Percentiles rank a stretch among this genome's conserved stretches.
Conservation (phyloP, 2,329 filamentous ascomycete genomes). For the Diaporthe caulivora region DNA sequence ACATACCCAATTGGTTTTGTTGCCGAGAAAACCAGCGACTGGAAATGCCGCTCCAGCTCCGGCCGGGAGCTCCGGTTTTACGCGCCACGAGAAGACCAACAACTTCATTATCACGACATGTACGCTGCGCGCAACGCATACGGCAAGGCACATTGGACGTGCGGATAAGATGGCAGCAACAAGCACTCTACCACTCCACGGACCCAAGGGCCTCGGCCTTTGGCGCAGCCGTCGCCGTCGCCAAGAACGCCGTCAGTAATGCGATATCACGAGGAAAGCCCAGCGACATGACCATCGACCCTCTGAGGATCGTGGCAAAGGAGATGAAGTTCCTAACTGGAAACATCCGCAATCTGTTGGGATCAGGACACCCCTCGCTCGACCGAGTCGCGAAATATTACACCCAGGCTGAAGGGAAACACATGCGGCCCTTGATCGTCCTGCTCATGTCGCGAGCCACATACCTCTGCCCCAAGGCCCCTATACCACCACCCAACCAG, state of each 20-base stretch:
- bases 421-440: slow-evolving; percentile 93
- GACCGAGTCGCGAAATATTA: slow-evolving; percentile 99
- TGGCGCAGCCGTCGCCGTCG: slow-evolving; percentile 79
- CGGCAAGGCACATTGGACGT: slow-evolving; percentile 48
- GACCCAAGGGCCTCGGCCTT: slow-evolving; percentile 72
- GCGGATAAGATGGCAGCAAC: slow-evolving; percentile 49
- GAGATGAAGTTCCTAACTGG: slow-evolving; percentile 97
- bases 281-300: slow-evolving; percentile 82
- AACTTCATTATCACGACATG: slow-evolving; percentile 50
- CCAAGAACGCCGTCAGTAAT: slow-evolving; percentile 78
- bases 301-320: slow-evolving; percentile 89
- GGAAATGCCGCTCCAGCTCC: slow-evolving; percentile 63
- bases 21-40: slow-evolving; percentile 44
- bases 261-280: slow-evolving; percentile 73
- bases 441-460: slow-evolving; percentile 97
- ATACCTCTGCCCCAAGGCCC: slow-evolving; percentile 76
- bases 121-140: slow-evolving; percentile 55
- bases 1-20: slow-evolving; percentile 49
- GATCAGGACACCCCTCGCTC: slow-evolving; percentile 92
- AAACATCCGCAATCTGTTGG: slow-evolving; percentile 92
- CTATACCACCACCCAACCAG: slow-evolving; percentile 54
- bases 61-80: slow-evolving; percentile 65
- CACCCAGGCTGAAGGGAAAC: slow-evolving; percentile 95
- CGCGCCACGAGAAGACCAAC: slow-evolving; percentile 53
- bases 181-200: slow-evolving; percentile 58